Conservation (phyloP, 2,329 filamentous ascomycete genomes). For the Madurella mycetomatis region DNA sequence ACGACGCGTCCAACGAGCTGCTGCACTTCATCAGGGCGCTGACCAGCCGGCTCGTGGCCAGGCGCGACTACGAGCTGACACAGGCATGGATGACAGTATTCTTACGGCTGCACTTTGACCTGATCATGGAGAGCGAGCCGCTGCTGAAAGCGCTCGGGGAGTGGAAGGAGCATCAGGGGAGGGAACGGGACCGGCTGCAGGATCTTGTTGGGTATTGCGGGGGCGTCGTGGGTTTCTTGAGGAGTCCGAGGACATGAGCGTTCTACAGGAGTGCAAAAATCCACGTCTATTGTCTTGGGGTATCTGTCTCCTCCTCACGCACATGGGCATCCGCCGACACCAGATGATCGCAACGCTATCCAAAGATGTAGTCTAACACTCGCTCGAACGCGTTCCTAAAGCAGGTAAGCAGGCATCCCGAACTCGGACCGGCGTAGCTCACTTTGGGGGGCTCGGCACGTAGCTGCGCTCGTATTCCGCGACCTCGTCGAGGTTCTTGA, state of each 20-base stretch:
- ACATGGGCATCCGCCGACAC: not conserved
- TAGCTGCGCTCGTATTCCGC: slow-evolving; percentile 40
- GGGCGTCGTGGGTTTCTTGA: slow-evolving; percentile 78
- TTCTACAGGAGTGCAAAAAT: not conserved
- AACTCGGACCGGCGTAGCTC: not conserved
- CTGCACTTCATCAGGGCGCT: slow-evolving; percentile 76
- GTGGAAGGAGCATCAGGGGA: slow-evolving; percentile 70
- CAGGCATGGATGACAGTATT: slow-evolving; percentile 99
- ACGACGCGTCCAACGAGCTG: slow-evolving; percentile 62
- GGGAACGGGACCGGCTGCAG: slow-evolving; percentile 66
- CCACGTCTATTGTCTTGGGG: slow-evolving; percentile 2
- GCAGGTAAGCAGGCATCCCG: not conserved
- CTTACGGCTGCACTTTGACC: slow-evolving; percentile 67
- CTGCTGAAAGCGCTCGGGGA: slow-evolving; percentile 57
- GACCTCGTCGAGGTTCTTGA: slow-evolving; percentile 57
- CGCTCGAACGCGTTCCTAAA: slow-evolving; percentile 23
- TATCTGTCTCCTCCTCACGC: not conserved
- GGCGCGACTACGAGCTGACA: slow-evolving; percentile 84
- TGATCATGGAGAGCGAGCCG: slow-evolving; percentile 46
- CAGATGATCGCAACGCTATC: slow-evolving; percentile 8
- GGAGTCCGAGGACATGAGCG: slow-evolving; percentile 52
- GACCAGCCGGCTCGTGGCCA: slow-evolving; percentile 61
- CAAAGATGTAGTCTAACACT: slow-evolving; percentile 25
- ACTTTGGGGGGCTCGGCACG: slow-evolving; percentile 23
- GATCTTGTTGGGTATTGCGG: slow-evolving; percentile 80